Base-by-base conservation (phyloP, 2,329 filamentous ascomycete genomes). In the Beauveria scarabaeidicola region DNA sequence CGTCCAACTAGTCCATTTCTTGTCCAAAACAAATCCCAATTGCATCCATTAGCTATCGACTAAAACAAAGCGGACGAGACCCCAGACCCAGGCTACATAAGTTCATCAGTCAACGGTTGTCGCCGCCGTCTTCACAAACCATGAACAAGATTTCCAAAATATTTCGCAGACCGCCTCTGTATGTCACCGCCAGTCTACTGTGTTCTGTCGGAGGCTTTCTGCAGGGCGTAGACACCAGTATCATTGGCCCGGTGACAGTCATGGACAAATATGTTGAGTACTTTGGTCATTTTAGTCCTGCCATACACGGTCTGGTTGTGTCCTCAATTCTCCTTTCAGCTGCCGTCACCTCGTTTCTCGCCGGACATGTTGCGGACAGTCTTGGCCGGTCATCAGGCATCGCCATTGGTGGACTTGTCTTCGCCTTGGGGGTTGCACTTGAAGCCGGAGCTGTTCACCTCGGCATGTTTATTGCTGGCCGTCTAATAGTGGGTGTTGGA, bases 321-420 rank as follows among this genome's bases (percentile, higher is more conserved):
- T 85, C 83, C 0, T 76, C 77, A 2, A 81, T 87, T 58, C 70
- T 86, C 52, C 74, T 87, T 32, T 79, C 83, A 0, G 83, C 81
- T 5, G 78, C 78, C 0, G 66, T 84, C 11, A 79, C 82, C 1
- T 83, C 83, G 0, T 72, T 86, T 40, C 80, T 85, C 60, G 81
- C 81, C 0, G 78, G 84, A 0, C 75, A 80, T 61, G 73, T 86
- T 3, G 79, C 75, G 6, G 79, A 79, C 64, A 73, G 67, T 63
- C 74, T 80, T 5, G 83, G 83, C 0, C 74, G 82, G 11, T 71
- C 79, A 7, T 29, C 38, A 2, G 53, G 61, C 17, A 64, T 66
- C 36, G 48, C 55, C 8, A 50, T 74, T 17, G 74, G 81, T 3
- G 81, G 82, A 0, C 69, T 77, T 1, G 65, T 79, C 0, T 86